Evolutionary conservation across 345 rosid genomes (phyloP).

Genomic region (Microthlaspi erraticum): DNA sequence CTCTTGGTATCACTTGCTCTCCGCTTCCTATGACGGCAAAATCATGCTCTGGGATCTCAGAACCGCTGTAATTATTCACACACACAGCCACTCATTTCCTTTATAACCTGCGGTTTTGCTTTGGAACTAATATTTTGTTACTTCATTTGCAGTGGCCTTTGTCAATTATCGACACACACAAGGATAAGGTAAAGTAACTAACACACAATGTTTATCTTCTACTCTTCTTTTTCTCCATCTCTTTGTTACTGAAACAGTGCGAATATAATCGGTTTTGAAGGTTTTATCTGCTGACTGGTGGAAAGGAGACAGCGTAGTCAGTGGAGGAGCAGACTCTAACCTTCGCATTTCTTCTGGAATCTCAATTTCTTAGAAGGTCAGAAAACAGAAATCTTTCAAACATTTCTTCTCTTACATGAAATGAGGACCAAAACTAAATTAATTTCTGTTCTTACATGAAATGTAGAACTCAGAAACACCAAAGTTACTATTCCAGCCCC

Average conservation of each 20-base stretch:
- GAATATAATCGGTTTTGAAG: slow-evolving; percentile 39
- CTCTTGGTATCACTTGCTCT: slow-evolving; percentile 83
- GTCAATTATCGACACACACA: slow-evolving; percentile 74
- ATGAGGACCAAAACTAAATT: background rate
- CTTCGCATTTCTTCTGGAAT: slow-evolving; percentile 73
- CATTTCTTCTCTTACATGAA: background rate
- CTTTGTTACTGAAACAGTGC: background rate
- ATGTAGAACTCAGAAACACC: slow-evolving; percentile 25
- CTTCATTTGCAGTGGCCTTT: slow-evolving; percentile 89
- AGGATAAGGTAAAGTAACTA: slow-evolving; percentile 65
- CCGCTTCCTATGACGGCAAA: slow-evolving; percentile 98
- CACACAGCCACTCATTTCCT: background rate
- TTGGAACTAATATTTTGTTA: slow-evolving; percentile 16
- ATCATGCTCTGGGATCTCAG: slow-evolving; percentile 99
- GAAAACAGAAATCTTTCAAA: slow-evolving; percentile 8
- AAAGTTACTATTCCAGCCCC: slow-evolving; percentile 2
- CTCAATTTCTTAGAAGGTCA: slow-evolving; percentile 58
- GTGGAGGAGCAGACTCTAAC: slow-evolving; percentile 91
- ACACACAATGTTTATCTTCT: background rate
- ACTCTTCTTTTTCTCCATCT: background rate
- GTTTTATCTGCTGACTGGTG: slow-evolving; percentile 98
- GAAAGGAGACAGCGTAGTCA: slow-evolving; percentile 75
- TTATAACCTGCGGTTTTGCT: background rate
- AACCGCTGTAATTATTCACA: slow-evolving; percentile 72
- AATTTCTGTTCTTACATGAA: background rate